Conservation (phyloP, 2,329 filamentous ascomycete species). For the Beauveria sp. region DNA sequence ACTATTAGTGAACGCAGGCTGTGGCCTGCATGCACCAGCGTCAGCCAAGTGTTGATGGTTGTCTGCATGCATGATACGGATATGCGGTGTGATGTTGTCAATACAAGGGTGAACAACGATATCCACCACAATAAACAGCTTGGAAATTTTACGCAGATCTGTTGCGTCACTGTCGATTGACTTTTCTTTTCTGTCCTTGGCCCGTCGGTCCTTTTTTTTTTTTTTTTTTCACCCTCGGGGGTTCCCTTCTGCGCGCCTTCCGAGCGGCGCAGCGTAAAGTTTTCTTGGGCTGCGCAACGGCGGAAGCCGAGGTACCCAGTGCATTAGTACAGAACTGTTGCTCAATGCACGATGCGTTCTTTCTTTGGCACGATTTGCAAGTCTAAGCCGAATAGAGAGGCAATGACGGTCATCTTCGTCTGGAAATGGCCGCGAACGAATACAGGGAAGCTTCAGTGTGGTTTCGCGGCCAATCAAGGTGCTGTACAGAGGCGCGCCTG, state of each 20-base stretch:
- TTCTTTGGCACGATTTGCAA: not conserved
- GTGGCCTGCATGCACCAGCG: not conserved
- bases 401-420: not conserved
- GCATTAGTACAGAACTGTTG: not conserved
- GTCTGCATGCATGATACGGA: not conserved
- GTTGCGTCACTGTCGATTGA: constrained; percentile 3
- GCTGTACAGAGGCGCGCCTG: not conserved
- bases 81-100: not conserved
- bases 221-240: not conserved
- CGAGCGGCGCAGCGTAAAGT: too few relatives aligned
- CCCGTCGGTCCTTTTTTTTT: not conserved
- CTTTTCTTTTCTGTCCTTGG: not conserved
- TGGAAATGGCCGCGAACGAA: not conserved
- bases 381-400: not conserved
- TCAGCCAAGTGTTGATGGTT: not conserved
- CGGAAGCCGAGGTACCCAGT: not conserved
- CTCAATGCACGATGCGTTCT: not conserved
- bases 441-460: not conserved
- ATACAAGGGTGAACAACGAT: not conserved
- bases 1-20: not conserved
- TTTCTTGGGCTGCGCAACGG: not conserved
- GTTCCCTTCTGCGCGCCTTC: not conserved
- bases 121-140: not conserved
- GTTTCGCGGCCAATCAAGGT: not conserved
- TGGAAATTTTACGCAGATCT: not conserved